Conservation (phyloP, 1,284 basidiomycete species). For the Dichomitus squalens region DNA sequence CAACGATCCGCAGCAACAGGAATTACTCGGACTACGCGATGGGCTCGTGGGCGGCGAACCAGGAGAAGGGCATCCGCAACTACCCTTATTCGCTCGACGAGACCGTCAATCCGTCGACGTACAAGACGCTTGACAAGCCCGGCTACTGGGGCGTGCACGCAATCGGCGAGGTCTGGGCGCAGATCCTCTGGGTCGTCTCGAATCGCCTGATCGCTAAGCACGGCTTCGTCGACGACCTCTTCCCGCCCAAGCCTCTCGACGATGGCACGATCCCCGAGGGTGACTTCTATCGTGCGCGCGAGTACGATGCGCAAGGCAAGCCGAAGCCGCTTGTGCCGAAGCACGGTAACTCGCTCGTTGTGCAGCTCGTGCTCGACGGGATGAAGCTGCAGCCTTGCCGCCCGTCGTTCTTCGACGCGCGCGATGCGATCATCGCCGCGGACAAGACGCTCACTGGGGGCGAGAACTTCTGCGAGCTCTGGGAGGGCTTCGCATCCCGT, state of each 20-base stretch:
- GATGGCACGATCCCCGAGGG: constrained; percentile 64
- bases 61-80: constrained; percentile 80
- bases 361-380: constrained; percentile 87
- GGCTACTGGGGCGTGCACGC: constrained; percentile 93
- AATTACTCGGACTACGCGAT: constrained; percentile 82
- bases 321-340: constrained; percentile 77
- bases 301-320: constrained; percentile 38
- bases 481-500: constrained; percentile 82
- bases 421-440: constrained; percentile 94
- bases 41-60: constrained; percentile 94
- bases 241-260: constrained; percentile 71
- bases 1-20: constrained; percentile 76
- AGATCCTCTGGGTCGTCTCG: constrained; percentile 87
- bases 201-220: constrained; percentile 80
- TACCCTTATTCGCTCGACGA: constrained; percentile 81
- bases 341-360: constrained; percentile 87
- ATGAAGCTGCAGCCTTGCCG: constrained; percentile 96
- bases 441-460: constrained; percentile 90
- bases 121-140: constrained; percentile 94
- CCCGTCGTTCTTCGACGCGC: constrained; percentile 89
- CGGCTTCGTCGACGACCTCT: constrained; percentile 78
- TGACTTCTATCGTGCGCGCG: constrained; percentile 72
- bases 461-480: constrained; percentile 90
- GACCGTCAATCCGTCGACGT: constrained; percentile 86
- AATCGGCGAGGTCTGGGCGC: constrained; percentile 95